A percentile compares a stretch with the other conserved stretches of the same genome.
Conservation (phyloP, 371 early-diverging fungal genomes). For the Actinomucor elegans region DNA sequence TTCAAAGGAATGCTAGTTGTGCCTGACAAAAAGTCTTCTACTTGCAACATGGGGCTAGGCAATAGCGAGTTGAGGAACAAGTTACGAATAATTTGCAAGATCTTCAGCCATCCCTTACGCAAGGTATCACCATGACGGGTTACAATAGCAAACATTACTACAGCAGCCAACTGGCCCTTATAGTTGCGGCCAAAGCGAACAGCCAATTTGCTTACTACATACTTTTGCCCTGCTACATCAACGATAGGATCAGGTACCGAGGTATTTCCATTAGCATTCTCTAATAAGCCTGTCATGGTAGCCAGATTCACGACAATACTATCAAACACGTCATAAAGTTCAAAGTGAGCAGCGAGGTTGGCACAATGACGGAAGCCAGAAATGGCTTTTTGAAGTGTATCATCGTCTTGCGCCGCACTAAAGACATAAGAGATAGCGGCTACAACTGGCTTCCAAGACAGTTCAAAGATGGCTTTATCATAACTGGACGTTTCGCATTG, state of each 20-base stretch:
- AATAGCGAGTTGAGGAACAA: constrained; percentile 75
- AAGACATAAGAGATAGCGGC: constrained; percentile 78
- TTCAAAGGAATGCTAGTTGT: constrained; percentile 72
- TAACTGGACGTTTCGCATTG: constrained; percentile 54
- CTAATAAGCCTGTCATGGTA: constrained; percentile 75
- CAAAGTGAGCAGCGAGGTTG: constrained; percentile 70
- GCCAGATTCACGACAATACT: constrained; percentile 73
- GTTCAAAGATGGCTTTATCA: constrained; percentile 66
- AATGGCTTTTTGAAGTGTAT: constrained; percentile 77
- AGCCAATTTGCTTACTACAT: constrained; percentile 68
- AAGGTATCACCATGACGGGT: constrained; percentile 73
- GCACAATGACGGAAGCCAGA: constrained; percentile 83
- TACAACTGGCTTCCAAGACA: constrained; percentile 61
- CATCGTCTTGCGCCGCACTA: constrained; percentile 79
- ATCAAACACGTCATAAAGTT: constrained; percentile 77
- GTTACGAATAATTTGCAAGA: constrained; percentile 73
- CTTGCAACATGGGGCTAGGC: constrained; percentile 64
- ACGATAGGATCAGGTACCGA: constrained; percentile 62
- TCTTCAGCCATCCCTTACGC: constrained; percentile 74
- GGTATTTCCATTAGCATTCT: constrained; percentile 40
- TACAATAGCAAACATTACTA: constrained; percentile 79
- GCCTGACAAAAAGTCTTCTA: constrained; percentile 76
- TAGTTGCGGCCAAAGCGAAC: constrained; percentile 88
- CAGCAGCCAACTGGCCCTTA: constrained; percentile 86
- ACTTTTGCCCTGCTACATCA: constrained; percentile 60